These are phyloP conservation scores for Metschnikowia hibisci DNA, from an alignment of 805 yeast genomes.

Conservation along the genomic window DNA sequence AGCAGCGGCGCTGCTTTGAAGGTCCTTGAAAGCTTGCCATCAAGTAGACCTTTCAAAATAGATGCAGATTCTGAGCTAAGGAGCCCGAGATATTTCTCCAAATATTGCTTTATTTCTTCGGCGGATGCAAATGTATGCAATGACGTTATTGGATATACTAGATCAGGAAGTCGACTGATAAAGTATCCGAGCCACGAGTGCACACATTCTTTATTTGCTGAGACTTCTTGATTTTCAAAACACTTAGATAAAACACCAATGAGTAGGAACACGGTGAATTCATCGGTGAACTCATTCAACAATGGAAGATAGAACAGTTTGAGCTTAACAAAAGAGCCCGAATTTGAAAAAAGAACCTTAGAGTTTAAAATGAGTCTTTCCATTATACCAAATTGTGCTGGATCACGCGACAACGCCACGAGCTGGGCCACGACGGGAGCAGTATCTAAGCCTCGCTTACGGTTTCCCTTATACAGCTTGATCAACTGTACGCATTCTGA, in stretches of 20 bases:
- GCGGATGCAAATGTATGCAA: slow-evolving; percentile 2
- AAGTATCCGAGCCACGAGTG: slow-evolving; percentile 2
- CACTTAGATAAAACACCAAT: not conserved
- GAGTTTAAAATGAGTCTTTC: slow-evolving; percentile 4
- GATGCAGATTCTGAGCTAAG: not conserved
- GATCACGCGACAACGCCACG: not conserved
- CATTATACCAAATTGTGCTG: not conserved
- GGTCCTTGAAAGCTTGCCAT: not conserved
- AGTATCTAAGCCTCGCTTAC: slow-evolving; percentile 4
- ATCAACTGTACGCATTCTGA: not conserved
- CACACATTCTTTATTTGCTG: not conserved
- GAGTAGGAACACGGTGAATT: not conserved
- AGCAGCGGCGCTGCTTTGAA: slow-evolving; percentile 10
- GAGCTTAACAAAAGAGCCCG: not conserved
- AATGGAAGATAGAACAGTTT: slow-evolving; percentile 1
- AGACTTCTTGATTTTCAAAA: not conserved
- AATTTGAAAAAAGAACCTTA: slow-evolving; percentile 3
- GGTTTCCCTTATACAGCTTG: slow-evolving; percentile 1
- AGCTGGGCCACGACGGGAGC: not conserved
- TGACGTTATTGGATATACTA: slow-evolving; percentile 6
- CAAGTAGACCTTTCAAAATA: not conserved
- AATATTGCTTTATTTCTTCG: not conserved
- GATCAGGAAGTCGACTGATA: not conserved
- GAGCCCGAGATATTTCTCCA: slow-evolving; percentile 1
- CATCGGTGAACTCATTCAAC: slow-evolving; percentile 2